Base-by-base conservation (phyloP, 768 basidiomycete species). In the Suillus hirtellus region DNA sequence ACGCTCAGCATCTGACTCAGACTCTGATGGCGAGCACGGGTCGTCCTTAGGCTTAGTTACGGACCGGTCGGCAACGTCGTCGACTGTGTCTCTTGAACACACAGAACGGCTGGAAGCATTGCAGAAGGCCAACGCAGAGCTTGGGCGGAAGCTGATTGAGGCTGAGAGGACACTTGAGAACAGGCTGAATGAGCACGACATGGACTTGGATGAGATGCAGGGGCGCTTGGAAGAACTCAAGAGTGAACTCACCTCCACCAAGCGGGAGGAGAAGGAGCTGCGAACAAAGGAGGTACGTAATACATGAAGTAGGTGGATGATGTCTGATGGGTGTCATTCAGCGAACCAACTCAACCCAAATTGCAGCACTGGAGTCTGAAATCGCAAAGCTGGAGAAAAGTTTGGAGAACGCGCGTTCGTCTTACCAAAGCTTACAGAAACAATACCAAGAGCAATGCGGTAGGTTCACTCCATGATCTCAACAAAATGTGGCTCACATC, bases 181-280 rank as follows among this genome's bases (percentile, higher is more conserved):
- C 47, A 87, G 87, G 66, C 79, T 95, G 15, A 74, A 76, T 12
- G 90, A 94, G 59, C 92, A 94, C 67, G 95, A 96, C 73, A 73
- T 79, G n/a, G 89, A 95, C 69, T 75, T 96, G 35, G 90, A 92
- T 67, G 91, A 94, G 63, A 84, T 92, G 76, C 89, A 96, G 69
- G 77, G 76, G 4, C 81, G 84, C 37, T 72, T 96, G 63, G 95
- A 97, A 63, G 93, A 97, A 71, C 74, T 89, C 64, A 79, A 83
- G 66, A 84, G 80, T 14, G 96, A 97, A 74, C 79, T 97, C 9
- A 87, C 81, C 15, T 83, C 89, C 7, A 89, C 90, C 5, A 92
- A 93, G 74, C 84, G 92, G 46, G 95, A 98, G 69, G 95, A 98
- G 76, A 97, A 98, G 77, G 96, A 98, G 70, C 75, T 96, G 67